Base-by-base conservation (phyloP, 2,329 filamentous ascomycete genomes). In the Monilinia polystroma region DNA sequence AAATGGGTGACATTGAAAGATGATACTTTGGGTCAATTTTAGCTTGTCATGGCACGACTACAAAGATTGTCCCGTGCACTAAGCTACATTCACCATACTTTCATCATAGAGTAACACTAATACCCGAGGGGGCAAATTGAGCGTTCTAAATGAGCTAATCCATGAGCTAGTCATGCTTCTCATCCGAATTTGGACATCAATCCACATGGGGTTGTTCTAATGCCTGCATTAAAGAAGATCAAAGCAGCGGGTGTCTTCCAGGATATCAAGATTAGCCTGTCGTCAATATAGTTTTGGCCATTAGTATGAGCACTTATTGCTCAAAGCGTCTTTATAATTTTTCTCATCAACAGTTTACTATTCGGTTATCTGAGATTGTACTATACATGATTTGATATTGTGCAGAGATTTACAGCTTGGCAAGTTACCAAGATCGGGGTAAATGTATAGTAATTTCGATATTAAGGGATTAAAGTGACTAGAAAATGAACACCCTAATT, bases 291-390 rank as follows among this genome's bases (percentile, higher is more conserved):
- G 23, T 26, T 7, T 35, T 49, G 32, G 11, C 23, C 45, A 54
- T 35, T 60, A 60, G 43, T 23, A 26, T 49, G 57, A 35, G 57
- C 57, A 49, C 57, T 60, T 23, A 35, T 60, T 60, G 12, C 57
- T 60, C 57, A 60, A 60, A 60, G 57, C 57, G 57, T 35, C 43
- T 38, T 23, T 32, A 35, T 59, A 6, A 47, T 45, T 32, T 23
- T 58, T 16, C 41, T 20, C 26, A 35, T 8, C 38, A 26, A 8
- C 23, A 57, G 23, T 57, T 29, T 14, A 45, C 38, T 45, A 16
- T 26, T 47, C 26, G 6, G 41, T 16, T 16, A 47, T 32, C 18
- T 47, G 23, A 7, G 41, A 59, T 47, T 32, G 41, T 32, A n/a
- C n/a, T 8, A 32, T 20, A 32, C 11, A 47, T 47, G 43, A 29